Percentiles rank a stretch among this genome's conserved stretches.
phyloP scores from a whole-genome alignment of 1,139 yeast species.

The Yamadazyma pseudoaaseri region DNA sequence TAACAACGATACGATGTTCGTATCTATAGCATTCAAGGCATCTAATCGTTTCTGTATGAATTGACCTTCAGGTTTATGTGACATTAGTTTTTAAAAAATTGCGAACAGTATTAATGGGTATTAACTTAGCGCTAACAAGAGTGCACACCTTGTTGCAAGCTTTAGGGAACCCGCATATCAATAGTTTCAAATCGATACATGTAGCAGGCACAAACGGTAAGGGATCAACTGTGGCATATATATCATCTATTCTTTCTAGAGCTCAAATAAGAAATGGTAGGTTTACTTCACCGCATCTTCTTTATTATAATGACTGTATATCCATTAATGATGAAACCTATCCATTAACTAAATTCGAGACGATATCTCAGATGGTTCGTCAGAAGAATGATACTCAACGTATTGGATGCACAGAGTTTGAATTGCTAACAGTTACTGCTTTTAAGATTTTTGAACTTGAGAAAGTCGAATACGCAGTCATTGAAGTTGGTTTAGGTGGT shows the following conservation, averaged over 20 bases:
- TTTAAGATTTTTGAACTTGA: slow-evolving; percentile 64
- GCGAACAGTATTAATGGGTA: slow-evolving; percentile 52
- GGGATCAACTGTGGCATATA: slow-evolving; percentile 83
- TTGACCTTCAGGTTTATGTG: slow-evolving; percentile 15
- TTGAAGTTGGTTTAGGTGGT: slow-evolving; percentile 94
- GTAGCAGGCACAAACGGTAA: slow-evolving; percentile 96
- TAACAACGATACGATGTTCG: slow-evolving; percentile 42
- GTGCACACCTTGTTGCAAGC: slow-evolving; percentile 52
- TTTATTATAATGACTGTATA: slow-evolving; percentile 73
- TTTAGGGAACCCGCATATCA: slow-evolving; percentile 68
- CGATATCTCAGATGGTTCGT: slow-evolving; percentile 40
- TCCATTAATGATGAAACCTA: slow-evolving; percentile 62
- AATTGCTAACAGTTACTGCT: slow-evolving; percentile 79
- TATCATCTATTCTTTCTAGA: slow-evolving; percentile 58
- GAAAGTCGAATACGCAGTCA: slow-evolving; percentile 66
- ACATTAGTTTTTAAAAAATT: slow-evolving; percentile 56
- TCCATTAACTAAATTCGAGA: slow-evolving; percentile 41
- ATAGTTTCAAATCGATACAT: slow-evolving; percentile 62
- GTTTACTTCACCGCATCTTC: slow-evolving; percentile 85
- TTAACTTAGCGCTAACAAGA: slow-evolving; percentile 64
- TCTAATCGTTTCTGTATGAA: slow-evolving; percentile 48
- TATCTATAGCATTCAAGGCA: slow-evolving; percentile 43
- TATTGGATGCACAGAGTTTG: slow-evolving; percentile 83
- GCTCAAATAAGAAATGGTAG: slow-evolving; percentile 61
- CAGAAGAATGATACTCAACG: slow-evolving; percentile 30